A percentile compares a stretch with the other conserved stretches of the same genome.
phyloP scores from a whole-genome alignment of 2,329 filamentous ascomycete genomes.

The Colletotrichum liriopes region DNA sequence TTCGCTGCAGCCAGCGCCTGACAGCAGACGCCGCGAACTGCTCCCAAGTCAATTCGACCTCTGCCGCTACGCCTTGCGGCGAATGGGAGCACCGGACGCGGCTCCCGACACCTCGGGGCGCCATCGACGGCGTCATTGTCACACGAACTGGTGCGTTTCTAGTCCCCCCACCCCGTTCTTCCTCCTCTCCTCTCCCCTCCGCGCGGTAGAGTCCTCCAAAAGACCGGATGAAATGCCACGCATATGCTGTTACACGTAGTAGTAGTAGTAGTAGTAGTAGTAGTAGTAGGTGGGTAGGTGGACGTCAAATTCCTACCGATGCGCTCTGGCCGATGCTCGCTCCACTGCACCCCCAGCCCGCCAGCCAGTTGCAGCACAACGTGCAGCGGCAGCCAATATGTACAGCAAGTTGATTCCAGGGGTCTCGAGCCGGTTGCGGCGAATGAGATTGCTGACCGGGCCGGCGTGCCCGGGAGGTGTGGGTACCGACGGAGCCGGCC shows the following conservation, averaged over 20 bases:
- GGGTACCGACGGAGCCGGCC: not conserved
- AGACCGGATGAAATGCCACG: not conserved
- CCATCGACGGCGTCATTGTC: not conserved
- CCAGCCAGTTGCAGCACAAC: conserved; percentile 1
- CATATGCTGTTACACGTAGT: not conserved
- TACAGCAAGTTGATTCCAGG: not conserved
- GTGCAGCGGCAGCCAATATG: not conserved
- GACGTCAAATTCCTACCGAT: too few relatives aligned
- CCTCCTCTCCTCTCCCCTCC: not conserved
- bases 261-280: too few relatives aligned
- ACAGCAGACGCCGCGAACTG: conserved; percentile 17
- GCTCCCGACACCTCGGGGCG: not conserved
- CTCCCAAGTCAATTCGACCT: not conserved
- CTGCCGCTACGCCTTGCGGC: conserved; percentile 16
- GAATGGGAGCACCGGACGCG: conserved; percentile 21
- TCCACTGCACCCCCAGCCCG: too few relatives aligned
- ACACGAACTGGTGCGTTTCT: not conserved
- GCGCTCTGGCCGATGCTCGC: too few relatives aligned
- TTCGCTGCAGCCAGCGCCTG: conserved; percentile 24
- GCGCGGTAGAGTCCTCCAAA: not conserved
- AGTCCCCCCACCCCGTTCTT: too few relatives aligned
- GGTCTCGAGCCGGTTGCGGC: not conserved
- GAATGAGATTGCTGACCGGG: not conserved
- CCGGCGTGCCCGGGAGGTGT: not conserved
- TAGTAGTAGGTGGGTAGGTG: not conserved